phyloP scores from a whole-genome alignment of 2,329 filamentous ascomycete species.

The Penicillium sp. region DNA sequence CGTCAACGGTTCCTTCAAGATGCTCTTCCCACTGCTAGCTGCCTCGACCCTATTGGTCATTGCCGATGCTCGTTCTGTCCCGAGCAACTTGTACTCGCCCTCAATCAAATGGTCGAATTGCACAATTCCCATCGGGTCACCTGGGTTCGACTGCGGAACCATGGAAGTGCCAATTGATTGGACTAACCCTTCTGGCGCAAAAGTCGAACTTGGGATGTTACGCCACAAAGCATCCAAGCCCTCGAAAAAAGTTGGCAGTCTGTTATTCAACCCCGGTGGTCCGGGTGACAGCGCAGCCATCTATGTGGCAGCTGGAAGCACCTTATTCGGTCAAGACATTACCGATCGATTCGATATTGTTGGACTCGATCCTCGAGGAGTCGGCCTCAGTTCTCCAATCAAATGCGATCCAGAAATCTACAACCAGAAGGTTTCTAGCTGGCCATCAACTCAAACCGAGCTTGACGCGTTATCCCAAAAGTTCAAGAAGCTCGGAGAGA shows the following conservation, averaged over 20 bases:
- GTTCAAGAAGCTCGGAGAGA: constrained; percentile 44
- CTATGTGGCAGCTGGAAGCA: not conserved
- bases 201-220: not conserved
- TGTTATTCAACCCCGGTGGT: not conserved
- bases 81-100: not conserved
- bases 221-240: not conserved
- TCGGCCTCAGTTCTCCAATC: constrained; percentile 44
- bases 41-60: not conserved
- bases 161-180: not conserved
- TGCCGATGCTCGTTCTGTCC: not conserved
- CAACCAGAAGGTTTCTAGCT: constrained; percentile 31
- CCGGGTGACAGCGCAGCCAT: not conserved
- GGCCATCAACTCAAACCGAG: not conserved
- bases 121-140: not conserved
- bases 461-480: constrained; percentile 37
- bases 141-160: not conserved
- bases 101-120: not conserved
- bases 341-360: constrained; percentile 43
- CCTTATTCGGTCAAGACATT: not conserved
- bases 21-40: not conserved
- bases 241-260: not conserved
- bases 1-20: not conserved
- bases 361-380: constrained; percentile 48
- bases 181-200: not conserved
- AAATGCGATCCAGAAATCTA: constrained; percentile 42